These are phyloP conservation scores for Austroboletus rostrupii DNA, from an alignment of 1,284 basidiomycete species.

Conservation along the genomic window DNA sequence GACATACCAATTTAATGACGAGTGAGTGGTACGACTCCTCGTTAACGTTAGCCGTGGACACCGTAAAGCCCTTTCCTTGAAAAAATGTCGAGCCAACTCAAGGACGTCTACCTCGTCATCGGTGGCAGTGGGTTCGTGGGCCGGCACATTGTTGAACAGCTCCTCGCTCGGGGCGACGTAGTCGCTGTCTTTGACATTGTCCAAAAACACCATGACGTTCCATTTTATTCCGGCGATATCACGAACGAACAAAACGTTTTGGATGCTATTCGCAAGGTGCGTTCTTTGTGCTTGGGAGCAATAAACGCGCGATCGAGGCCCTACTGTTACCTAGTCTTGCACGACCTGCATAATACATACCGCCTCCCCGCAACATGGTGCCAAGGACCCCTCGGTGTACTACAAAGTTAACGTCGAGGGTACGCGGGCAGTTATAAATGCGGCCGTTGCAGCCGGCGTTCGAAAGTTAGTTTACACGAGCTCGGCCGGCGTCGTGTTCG, in stretches of 20 bases:
- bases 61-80: not conserved
- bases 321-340: constrained; percentile 50
- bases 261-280: constrained; percentile 70
- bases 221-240: constrained; percentile 85
- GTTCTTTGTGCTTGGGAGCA: not conserved
- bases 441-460: constrained; percentile 69
- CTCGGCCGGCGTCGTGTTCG: constrained; percentile 91
- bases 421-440: constrained; percentile 82
- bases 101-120: constrained; percentile 78
- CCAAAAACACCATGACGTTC: constrained; percentile 81
- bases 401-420: constrained; percentile 94
- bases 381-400: constrained; percentile 73
- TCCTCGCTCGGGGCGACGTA: constrained; percentile 74
- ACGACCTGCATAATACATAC: constrained; percentile 93
- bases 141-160: constrained; percentile 81
- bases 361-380: constrained; percentile 82
- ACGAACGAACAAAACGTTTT: constrained; percentile 71
- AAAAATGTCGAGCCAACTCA: constrained; percentile 23
- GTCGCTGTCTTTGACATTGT: constrained; percentile 89
- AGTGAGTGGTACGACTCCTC: no score
- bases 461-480: constrained; percentile 93
- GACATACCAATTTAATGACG: no score
- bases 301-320: not conserved
- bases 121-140: constrained; percentile 93
- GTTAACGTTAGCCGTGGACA: no score